Evolutionary conservation across 2,329 filamentous ascomycete genomes (phyloP).

Genomic region (Claviceps sp.): DNA sequence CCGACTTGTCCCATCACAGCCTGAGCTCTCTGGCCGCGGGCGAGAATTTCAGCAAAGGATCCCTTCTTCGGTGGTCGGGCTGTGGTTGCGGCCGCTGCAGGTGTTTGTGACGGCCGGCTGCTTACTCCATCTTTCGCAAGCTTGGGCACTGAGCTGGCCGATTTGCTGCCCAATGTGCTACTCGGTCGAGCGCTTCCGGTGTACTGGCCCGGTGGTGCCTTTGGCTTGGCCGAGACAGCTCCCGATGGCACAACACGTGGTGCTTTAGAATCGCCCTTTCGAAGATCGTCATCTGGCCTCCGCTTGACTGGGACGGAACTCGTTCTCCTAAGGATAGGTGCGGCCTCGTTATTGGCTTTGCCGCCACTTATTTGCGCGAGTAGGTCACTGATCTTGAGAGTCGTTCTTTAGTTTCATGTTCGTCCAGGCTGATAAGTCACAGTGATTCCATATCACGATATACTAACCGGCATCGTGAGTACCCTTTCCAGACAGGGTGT

Average conservation of each 20-base stretch:
- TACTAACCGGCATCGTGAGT: conserved; percentile 19
- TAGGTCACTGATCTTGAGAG: conserved; percentile 21
- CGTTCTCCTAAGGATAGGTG: conserved; percentile 16
- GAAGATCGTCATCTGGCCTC: conserved; percentile 41
- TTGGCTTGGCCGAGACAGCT: neutral
- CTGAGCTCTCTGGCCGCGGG: conserved; percentile 55
- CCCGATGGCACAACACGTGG: conserved; percentile 16
- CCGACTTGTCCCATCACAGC: conserved; percentile 47
- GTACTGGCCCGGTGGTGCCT: neutral
- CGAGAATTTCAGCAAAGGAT: conserved; percentile 62
- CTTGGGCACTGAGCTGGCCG: conserved; percentile 13
- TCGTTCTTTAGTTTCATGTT: neutral
- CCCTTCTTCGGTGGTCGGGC: conserved; percentile 51
- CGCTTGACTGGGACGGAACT: conserved; percentile 31
- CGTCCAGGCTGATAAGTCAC: neutral
- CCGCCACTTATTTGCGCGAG: conserved; percentile 46
- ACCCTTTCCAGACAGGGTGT: neutral
- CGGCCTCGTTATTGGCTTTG: conserved; percentile 25
- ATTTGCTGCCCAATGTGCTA: conserved; percentile 12
- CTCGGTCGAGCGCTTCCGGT: conserved; percentile 6
- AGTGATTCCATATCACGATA: neutral
- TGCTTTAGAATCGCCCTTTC: conserved; percentile 27
- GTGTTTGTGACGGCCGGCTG: conserved; percentile 13
- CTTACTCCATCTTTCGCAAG: conserved; percentile 9
- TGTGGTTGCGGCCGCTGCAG: conserved; percentile 21